Conservation (phyloP, 2,329 filamentous ascomycete species). For the Aspergillus pseudoviridinutans region DNA sequence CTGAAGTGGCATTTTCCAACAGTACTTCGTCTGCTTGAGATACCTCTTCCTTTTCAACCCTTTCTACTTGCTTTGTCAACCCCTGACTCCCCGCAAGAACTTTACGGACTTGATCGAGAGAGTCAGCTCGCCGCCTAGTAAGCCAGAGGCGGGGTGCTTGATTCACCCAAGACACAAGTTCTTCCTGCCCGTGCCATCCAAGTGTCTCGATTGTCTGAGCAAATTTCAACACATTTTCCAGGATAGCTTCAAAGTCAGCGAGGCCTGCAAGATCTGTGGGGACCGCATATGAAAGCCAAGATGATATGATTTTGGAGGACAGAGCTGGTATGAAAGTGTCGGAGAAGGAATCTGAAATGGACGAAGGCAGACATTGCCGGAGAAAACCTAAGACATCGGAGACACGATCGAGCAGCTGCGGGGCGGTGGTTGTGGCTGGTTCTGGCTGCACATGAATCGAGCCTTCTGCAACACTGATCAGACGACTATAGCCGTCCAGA, state of each 20-base stretch:
- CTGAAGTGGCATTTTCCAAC: constrained; percentile 48
- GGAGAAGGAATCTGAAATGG: constrained; percentile 55
- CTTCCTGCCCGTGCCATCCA: constrained; percentile 58
- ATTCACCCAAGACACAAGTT: constrained; percentile 74
- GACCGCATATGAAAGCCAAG: constrained; percentile 73
- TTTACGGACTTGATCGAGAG: constrained; percentile 69
- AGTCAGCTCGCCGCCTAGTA: constrained; percentile 72
- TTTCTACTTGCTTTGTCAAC: constrained; percentile 67
- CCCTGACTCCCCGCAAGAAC: constrained; percentile 66
- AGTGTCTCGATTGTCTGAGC: constrained; percentile 59
- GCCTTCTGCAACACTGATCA: constrained; percentile 24
- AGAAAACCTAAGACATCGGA: constrained; percentile 49
- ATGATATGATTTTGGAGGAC: constrained; percentile 62
- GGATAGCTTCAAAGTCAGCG: constrained; percentile 63
- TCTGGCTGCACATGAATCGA: constrained; percentile 24
- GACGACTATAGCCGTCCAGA: constrained; percentile 20
- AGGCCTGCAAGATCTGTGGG: constrained; percentile 71
- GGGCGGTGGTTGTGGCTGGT: constrained; percentile 23
- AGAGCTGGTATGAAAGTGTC: constrained; percentile 67
- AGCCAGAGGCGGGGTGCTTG: constrained; percentile 82
- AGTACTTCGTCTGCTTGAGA: constrained; percentile 66
- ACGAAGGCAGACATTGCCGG: constrained; percentile 46
- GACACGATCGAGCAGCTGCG: constrained; percentile 43
- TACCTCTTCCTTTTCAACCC: constrained; percentile 77
- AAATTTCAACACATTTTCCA: constrained; percentile 63